Conservation (phyloP, 352 stramenopile species). For the Globisporangium uncinulatum region DNA sequence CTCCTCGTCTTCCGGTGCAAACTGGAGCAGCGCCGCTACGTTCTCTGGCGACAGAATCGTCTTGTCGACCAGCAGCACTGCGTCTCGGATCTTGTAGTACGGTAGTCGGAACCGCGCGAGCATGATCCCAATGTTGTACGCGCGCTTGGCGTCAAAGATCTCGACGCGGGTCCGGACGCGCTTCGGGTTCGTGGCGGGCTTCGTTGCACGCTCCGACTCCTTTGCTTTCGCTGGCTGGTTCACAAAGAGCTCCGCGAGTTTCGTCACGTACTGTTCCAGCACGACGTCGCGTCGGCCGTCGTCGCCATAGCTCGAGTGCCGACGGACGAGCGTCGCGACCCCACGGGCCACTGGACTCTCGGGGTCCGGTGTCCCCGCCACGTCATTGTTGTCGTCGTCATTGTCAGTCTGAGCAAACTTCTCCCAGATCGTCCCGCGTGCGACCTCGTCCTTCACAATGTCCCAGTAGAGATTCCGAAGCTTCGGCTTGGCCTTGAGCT, state of each 20-base stretch:
- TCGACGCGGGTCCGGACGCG: constrained; percentile 68
- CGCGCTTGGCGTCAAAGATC: constrained; percentile 77
- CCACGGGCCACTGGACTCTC: no score
- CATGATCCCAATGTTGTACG: constrained; percentile 88
- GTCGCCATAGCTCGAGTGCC: no score
- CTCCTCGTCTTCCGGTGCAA: no score
- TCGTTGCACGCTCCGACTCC: constrained; percentile 43
- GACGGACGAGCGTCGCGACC: no score
- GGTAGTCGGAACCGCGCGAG: constrained; percentile 73
- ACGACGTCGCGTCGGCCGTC: constrained; percentile 24
- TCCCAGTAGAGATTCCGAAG: constrained; percentile 84
- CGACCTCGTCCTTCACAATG: constrained; percentile 51
- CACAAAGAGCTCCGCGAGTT: constrained; percentile 75
- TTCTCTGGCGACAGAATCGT: constrained; percentile 66
- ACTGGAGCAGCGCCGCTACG: no score
- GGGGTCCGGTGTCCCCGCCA: no score
- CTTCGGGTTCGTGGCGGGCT: constrained; percentile 37
- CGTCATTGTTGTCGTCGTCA: background rate
- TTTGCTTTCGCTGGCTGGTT: constrained; percentile 68
- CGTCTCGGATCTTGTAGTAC: constrained; percentile 71
- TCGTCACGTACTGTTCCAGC: constrained; percentile 59
- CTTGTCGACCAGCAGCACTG: constrained; percentile 77
- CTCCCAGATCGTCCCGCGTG: constrained; percentile 71
- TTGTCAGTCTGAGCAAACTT: constrained; percentile 29
- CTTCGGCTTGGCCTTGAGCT: constrained; percentile 82